phyloP scores from a whole-genome alignment of 495 filamentous ascomycete species.

The Achaetomiella virescens region DNA sequence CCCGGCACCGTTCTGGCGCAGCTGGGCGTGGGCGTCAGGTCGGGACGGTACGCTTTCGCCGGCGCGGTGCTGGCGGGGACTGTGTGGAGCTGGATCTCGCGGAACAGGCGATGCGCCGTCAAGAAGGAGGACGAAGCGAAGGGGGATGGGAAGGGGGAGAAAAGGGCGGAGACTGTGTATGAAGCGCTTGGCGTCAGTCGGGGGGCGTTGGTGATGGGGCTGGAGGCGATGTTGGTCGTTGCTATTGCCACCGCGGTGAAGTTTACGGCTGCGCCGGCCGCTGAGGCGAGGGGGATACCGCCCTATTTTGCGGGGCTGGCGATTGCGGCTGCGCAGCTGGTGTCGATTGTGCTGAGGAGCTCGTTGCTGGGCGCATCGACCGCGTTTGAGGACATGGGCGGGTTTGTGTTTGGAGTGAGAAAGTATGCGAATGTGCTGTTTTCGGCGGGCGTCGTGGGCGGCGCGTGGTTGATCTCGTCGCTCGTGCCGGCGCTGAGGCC shows the following conservation, averaged over 20 bases:
- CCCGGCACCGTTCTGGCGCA: constrained; percentile 52
- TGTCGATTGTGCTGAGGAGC: constrained; percentile 36
- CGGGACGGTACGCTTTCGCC: constrained; percentile 36
- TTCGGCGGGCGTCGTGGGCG: constrained; percentile 37
- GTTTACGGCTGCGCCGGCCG: constrained; percentile 21
- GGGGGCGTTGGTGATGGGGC: constrained; percentile 15
- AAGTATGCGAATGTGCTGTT: constrained; percentile 38
- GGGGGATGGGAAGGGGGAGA: not conserved
- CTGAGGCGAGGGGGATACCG: constrained; percentile 27
- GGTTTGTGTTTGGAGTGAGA: constrained; percentile 35
- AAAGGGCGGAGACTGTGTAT: not conserved
- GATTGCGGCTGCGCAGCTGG: constrained; percentile 44
- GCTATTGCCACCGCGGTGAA: constrained; percentile 24
- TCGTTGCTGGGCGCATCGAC: constrained; percentile 47
- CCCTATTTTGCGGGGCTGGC: constrained; percentile 42
- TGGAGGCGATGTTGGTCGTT: constrained; percentile 29
- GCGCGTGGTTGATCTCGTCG: constrained; percentile 31
- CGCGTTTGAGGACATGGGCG: constrained; percentile 47
- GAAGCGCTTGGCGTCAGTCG: constrained; percentile 26
- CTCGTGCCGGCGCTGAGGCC: constrained; percentile 23
- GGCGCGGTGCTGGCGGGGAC: constrained; percentile 43
- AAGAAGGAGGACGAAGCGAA: not conserved
- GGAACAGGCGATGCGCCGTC: too few species aligned
- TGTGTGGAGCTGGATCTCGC: too few species aligned
- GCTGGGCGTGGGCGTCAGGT: constrained; percentile 41